Percentiles rank a stretch among this genome's conserved stretches.
Evolutionary conservation across 345 rosid species (phyloP).

Genomic region (Clausena lansium): DNA sequence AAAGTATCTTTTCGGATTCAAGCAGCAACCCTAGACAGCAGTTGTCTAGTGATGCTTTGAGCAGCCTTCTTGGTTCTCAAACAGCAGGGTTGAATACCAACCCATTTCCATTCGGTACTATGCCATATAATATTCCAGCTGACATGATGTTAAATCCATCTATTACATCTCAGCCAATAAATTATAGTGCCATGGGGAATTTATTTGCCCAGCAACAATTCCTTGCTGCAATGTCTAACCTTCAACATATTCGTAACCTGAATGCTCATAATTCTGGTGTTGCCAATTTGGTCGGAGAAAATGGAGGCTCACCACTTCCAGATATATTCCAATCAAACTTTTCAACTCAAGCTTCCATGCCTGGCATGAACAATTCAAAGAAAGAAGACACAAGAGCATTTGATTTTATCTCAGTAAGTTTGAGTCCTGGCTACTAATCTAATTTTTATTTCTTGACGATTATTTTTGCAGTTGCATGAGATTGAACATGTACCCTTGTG

Average conservation of each 20-base stretch:
- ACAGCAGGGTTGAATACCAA: conserved; percentile 40
- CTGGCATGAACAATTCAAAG: conserved; percentile 56
- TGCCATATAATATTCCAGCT: conserved; percentile 60
- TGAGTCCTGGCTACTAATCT: conserved; percentile 12
- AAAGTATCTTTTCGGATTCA: conserved; percentile 40
- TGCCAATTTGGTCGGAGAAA: conserved; percentile 33
- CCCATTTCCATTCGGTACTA: conserved; percentile 47
- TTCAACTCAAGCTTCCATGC: conserved; percentile 55
- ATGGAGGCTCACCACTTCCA: conserved; percentile 60
- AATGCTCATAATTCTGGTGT: conserved; percentile 47
- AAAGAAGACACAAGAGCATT: conserved; percentile 90
- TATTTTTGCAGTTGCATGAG: neutral
- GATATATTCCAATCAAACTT: conserved; percentile 82
- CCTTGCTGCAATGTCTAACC: conserved; percentile 70
- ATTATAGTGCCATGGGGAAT: conserved; percentile 68
- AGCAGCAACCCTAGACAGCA: conserved; percentile 38
- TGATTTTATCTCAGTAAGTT: conserved; percentile 92
- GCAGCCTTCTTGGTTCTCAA: conserved; percentile 51
- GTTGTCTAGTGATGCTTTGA: conserved; percentile 43
- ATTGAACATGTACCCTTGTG: neutral
- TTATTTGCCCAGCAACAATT: conserved; percentile 78
- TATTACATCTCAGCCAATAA: conserved; percentile 59
- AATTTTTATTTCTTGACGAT: neutral
- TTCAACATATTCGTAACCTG: conserved; percentile 66
- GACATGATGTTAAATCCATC: conserved; percentile 67